Base-by-base conservation (phyloP, 2,329 filamentous ascomycete genomes). In the Fusarium buharicum region DNA sequence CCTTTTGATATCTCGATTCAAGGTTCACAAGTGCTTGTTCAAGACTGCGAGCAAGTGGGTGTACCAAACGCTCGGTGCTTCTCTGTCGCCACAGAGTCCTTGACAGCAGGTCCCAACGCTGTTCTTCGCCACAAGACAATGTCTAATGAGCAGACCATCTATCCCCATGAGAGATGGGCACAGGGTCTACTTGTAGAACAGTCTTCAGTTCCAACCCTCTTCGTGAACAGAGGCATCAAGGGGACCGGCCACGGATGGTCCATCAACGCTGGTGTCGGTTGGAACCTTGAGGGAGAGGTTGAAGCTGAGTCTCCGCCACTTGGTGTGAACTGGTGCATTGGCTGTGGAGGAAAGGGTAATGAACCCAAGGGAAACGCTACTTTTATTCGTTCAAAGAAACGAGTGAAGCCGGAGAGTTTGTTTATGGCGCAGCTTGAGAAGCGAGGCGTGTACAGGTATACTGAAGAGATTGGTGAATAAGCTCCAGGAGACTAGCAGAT, bases 131-230 rank as follows among this genome's bases (percentile, higher is more conserved):
- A 70, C 22, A 40, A 34, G 2, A 57, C 62, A 1, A 22, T 22
- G n/a, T 68, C 65, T 1, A 28, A 47, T 4, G 20, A 47, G 3
- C 67, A 70, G 9, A 40, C 50, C 1, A 51, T 70, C n/a, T 68
- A 68, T n/a, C 67, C 67, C 0, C 67, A 70, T 30, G 41, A 65
- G 11, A 46, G 67, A 24, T 70, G 67, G 67, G 59, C 67, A 0
- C 57, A 70, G 12, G 67, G 67, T 1, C 13, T 70, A 7, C 36
- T 70, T 0, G 67, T 70, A 3, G 67, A 70, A 8, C 34, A 57
- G 2, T 65, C 62, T 0, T 48, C 50, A 0, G 67, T 51, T 0
- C 28, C 43, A 0, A 54, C 48, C 0, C 31, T 43, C 0, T 70
- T 70, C 3, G 50, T 56, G 9, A 59, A 70, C 6, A 48, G 67